Evolutionary conservation across 1,284 basidiomycete species (phyloP).

Genomic region (Bondarzewia mesenterica): DNA sequence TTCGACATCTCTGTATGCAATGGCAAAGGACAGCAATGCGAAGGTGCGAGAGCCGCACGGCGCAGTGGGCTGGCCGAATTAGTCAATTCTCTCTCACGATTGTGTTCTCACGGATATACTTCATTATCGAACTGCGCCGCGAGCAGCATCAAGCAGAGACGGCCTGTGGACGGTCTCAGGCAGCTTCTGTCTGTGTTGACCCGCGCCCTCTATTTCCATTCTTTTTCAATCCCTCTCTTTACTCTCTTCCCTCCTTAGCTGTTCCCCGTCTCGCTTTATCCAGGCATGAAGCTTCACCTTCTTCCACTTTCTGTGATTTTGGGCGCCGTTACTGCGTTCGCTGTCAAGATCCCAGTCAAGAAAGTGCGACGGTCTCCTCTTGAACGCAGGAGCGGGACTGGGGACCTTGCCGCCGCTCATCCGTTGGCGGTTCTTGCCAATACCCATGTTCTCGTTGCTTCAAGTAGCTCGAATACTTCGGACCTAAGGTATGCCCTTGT

Average conservation of each 20-base stretch:
- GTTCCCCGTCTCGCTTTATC: neutral
- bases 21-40: too few relatives aligned
- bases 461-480: constrained; percentile 13
- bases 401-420: constrained; percentile 1
- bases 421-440: neutral
- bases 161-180: neutral
- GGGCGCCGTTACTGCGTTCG: constrained; percentile 19
- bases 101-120: neutral
- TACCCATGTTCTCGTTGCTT: constrained; percentile 4
- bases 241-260: constrained; percentile 13
- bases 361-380: constrained; percentile 12
- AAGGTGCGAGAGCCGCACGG: too few relatives aligned
- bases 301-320: constrained; percentile 19
- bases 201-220: constrained; percentile 11
- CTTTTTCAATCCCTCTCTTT: constrained; percentile 12
- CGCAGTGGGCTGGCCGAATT: neutral
- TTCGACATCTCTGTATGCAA: too few relatives aligned
- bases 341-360: constrained; percentile 23
- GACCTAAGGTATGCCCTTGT: constrained; percentile 23
- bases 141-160: neutral
- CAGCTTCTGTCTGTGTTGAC: constrained; percentile 1
- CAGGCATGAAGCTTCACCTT: constrained; percentile 18
- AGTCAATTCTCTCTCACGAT: neutral
- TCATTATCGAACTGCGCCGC: neutral
- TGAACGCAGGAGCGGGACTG: constrained; percentile 7